Base-by-base conservation (phyloP, 352 stramenopile species). In the Globisporangium rhizosaccharum region DNA sequence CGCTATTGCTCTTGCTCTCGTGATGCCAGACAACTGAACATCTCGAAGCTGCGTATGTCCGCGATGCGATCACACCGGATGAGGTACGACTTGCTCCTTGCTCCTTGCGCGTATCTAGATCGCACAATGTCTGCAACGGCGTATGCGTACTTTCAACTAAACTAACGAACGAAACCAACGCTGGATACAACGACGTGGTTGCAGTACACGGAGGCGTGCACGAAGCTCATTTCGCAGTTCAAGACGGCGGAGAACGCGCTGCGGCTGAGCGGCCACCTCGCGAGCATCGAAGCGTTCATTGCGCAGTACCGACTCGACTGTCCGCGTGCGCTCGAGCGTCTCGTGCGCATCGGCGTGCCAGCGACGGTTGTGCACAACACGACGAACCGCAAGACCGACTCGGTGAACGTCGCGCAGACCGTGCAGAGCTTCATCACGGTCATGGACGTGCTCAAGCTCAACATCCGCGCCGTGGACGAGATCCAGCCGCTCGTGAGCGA, bases 381-480 rank as follows among this genome's bases (percentile, higher is more conserved):
- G 59, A 88, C 67, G 53, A 96, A 80, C 60, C 77, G 78, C 42
- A 90, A 88, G 66, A 88, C 77, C 17, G 86, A 96, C 62, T 92
- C 83, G 45, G 88, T 96, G 62, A 92, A 91, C 72, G 96, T 96
- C 33, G 93, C 96, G 5, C 94, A 99, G 70, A 98, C 95, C 23
- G 95, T 93, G 54, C 92, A 99, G 82, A 90, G 96, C 70, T 99
- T 99, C 67, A 99, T 99, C 75, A 99, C 96, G 25, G 78, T 97
- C 53, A 99, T 99, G 94, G 97, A 99, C 71, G 92, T 96, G 45
- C 88, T 99, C 48, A 98, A 98, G 69, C 82, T 99, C 47, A 97
- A 98, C 68, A 96, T 98, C 67, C 87, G 96, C 48, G 96, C 96
- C 7, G 96, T 99, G 48, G 96, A 99, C 75, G 96, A 99, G 73